Base-by-base conservation (phyloP, 768 basidiomycete species). In the Mycena albidolilacea region DNA sequence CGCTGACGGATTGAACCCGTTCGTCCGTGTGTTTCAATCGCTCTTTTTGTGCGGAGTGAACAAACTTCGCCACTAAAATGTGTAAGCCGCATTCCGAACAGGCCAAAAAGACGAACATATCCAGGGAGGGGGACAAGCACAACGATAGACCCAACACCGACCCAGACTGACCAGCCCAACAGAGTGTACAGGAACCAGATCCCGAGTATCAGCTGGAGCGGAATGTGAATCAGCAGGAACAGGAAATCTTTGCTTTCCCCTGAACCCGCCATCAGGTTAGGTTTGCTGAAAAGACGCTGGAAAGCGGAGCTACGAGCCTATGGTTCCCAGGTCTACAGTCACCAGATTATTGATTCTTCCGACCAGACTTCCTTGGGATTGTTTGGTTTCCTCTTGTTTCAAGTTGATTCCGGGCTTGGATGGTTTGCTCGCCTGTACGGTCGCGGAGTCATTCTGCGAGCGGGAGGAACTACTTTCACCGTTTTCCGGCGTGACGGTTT, bases 321-420 rank as follows among this genome's bases (percentile, higher is more conserved):
- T 41, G 54, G 39, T 21, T 37, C 75, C 59, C 2, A 75, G 39
- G 79, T 95, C 94, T 0, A 91, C 90, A 5, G 93, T 90, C 37
- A 94, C 88, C 7, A 95, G 81, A 65, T 94, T 95, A 80, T 93
- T 95, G 78, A 95, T 91, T 78, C 89, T 92, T 11, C 94, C 94
- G 37, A 90, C 87, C 19, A 93, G 80, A 77, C 91, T 90, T 7
- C 82, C 69, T 9, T 50, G 70, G 17, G 66, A 46, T 30, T 77
- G 77, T 43, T 71, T 75, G 1, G 66, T 73, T 4, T 75, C 57
- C 48, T 5, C 7, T 6, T 46, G 64, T 71, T 48, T 69, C 74
- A 1, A 66, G 72, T 7, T 75, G 7, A 23, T 57, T 2, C 17
- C 58, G 14, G 55, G 54, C 30, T 64, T 63, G 10, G 55, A 11